Base-by-base conservation (phyloP, 2,329 filamentous ascomycete genomes). In the Lecanicillium sp. region DNA sequence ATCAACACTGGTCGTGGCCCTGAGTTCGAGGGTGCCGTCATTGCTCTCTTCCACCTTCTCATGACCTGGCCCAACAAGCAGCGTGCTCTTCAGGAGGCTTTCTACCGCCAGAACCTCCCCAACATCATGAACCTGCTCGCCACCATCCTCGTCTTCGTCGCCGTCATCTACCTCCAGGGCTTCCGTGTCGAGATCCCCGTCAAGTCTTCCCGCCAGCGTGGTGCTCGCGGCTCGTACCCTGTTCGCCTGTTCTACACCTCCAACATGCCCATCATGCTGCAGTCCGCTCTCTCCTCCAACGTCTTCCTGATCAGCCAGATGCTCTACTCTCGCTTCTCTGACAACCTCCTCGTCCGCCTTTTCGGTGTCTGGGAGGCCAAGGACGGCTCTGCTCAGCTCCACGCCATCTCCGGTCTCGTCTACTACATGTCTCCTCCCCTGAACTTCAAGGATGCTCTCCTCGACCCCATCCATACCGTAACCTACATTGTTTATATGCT, bases 211-310 rank as follows among this genome's bases (percentile, higher is more conserved):
- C 90, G 93, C 74, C 93, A 98, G 81, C 90, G 93, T 79, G 93
- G 93, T 71, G 93, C 95, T 68, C 91, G 93, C 63, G 94, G 91
- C 64, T 95, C 90, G 33, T 98, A 97, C 81, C 93, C 93, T 62
- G 83, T 98, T 69, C 91, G 94, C 65, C 87, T 98, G 52, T 98
- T 98, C 83, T 98, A 98, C 78, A 98, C 93, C 67, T 96, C 90
- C 69, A 98, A 98, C 86, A 98, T 98, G 94, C 93, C 93, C 66
- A 98, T 98, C 74, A 98, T 98, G 93, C 81, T 98, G 69, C 94
- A 98, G 78, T 97, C 91, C 40, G 93, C 93, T 60, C 83, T 98
- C 59, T 95, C 89, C 58, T 96, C 91, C 79, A 98, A 98, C 79
- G 83, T 98, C 73, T 98, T 98, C 84, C 78, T 98, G 56, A 90